Conservation (phyloP, 2,329 filamentous ascomycete genomes). For the Sporothrix sp. region DNA sequence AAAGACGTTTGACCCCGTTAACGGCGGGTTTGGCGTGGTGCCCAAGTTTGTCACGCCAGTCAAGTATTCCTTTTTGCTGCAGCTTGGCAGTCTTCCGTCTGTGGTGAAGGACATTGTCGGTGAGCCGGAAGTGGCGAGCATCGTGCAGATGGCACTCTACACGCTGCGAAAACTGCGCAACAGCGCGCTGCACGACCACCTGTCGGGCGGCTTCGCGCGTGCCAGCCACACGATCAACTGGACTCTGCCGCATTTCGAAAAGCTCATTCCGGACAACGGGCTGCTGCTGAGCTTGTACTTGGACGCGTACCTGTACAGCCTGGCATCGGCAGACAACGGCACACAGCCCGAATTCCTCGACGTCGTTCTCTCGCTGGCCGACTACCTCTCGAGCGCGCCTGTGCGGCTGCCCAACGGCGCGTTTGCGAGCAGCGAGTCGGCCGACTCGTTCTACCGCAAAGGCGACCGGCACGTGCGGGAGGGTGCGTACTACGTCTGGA, state of each 20-base stretch:
- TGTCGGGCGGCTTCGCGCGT: slow-evolving; percentile 50
- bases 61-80: slow-evolving; percentile 73
- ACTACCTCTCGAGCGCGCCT: slow-evolving; percentile 69
- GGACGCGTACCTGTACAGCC: slow-evolving; percentile 64
- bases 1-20: slow-evolving; percentile 65
- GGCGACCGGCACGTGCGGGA: slow-evolving; percentile 75
- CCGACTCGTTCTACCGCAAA: slow-evolving; percentile 68
- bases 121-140: slow-evolving; percentile 65
- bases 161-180: slow-evolving; percentile 66
- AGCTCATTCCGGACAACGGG: slow-evolving; percentile 89
- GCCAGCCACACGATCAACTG: slow-evolving; percentile 89
- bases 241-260: slow-evolving; percentile 94
- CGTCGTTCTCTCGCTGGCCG: slow-evolving; percentile 69
- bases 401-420: slow-evolving; percentile 61
- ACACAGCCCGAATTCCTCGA: slow-evolving; percentile 59
- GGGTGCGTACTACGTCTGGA: slow-evolving; percentile 94
- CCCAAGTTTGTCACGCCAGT: slow-evolving; percentile 88
- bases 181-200: slow-evolving; percentile 45
- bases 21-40: slow-evolving; percentile 70
- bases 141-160: slow-evolving; percentile 67
- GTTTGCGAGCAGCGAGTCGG: slow-evolving; percentile 82
- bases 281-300: slow-evolving; percentile 76
- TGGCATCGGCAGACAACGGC: too few species aligned
- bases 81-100: slow-evolving; percentile 59
- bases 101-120: slow-evolving; percentile 84